Conservation (phyloP, 2,329 filamentous ascomycete genomes). For the Thermothelomyces thermophilus region DNA sequence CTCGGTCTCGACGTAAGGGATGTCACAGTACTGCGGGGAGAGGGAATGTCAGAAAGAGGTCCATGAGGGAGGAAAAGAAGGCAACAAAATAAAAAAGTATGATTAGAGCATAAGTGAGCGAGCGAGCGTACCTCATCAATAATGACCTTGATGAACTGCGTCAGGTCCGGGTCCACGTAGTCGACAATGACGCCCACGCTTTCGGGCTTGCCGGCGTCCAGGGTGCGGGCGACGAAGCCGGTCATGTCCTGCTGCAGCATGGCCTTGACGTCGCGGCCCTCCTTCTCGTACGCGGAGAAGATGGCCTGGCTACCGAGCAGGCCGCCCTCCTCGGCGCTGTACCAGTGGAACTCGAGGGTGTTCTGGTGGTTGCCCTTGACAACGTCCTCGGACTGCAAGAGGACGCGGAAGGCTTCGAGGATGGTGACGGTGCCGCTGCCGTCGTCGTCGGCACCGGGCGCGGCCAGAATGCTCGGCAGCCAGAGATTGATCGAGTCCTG, state of each 20-base stretch:
- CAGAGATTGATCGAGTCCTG: slow-evolving; percentile 95
- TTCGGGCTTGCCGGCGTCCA: slow-evolving; percentile 76
- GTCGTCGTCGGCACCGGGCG: slow-evolving; percentile 93
- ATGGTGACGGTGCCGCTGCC: slow-evolving; percentile 92
- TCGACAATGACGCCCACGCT: slow-evolving; percentile 90
- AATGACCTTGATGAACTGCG: slow-evolving; percentile 83
- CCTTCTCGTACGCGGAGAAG: slow-evolving; percentile 72
- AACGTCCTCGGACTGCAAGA: slow-evolving; percentile 67
- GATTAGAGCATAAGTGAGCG: too few species aligned
- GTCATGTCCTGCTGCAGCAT: slow-evolving; percentile 99
- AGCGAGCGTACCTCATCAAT: slow-evolving; percentile 52
- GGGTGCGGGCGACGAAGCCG: slow-evolving; percentile 74
- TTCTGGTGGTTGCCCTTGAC: slow-evolving; percentile 67
- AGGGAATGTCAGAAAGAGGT: neutral
- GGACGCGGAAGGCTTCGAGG: slow-evolving; percentile 77
- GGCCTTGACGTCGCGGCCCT: slow-evolving; percentile 72
- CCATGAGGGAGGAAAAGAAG: neutral
- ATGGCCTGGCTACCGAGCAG: slow-evolving; percentile 84
- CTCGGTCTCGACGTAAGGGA: slow-evolving; percentile 46
- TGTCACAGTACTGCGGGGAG: slow-evolving; percentile 64
- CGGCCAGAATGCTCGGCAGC: slow-evolving; percentile 73
- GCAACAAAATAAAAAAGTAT: too few species aligned
- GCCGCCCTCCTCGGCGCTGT: slow-evolving; percentile 83
- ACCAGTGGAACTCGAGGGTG: slow-evolving; percentile 96
- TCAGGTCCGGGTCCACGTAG: slow-evolving; percentile 76